Base-by-base conservation (phyloP, 2,329 filamentous ascomycete genomes). In the Aspergillus versicolor region DNA sequence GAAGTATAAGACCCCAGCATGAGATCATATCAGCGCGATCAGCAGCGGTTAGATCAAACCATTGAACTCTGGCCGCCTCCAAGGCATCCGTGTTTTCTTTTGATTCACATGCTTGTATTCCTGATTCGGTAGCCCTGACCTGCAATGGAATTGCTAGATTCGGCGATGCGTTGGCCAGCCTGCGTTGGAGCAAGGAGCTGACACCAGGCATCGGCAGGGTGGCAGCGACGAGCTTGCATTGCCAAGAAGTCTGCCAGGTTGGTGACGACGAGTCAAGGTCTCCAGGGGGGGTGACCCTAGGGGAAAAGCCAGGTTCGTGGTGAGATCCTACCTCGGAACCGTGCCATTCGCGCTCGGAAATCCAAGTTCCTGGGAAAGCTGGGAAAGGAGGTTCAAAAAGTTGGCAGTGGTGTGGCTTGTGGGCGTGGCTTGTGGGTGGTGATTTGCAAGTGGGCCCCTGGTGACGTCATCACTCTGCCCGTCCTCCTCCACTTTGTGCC, bases 391-490 rank as follows among this genome's bases (percentile, higher is more conserved):
- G 27, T 30, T 30, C 27, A 30, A 30, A 30, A 30, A 30, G 27
- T 30, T 30, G 27, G 27, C 9, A 30, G 3, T 30, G 27, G 4
- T 30, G 27, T 30, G 27, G 27, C 27, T 37, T 37, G 34, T 37
- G 34, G 21, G 21, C 21, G 27, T 30, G 27, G 27, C 27, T 37
- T 37, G 34, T 37, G 34, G 21, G 24, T 32, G 43, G 43, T 45
- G 24, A 47, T 41, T 37, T 30, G 21, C 19, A 22, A 41, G 38
- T 47, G 27, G 27, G 32, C n/a, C 27, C 19, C 46, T 46, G 6
- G 4, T 43, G 48, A 52, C 48, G 48, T 52, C 48, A 52, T 27
- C 48, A 52, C 38, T 52, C 30, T 15, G 21, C 15, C n/a, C n/a
- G 11, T 11, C 17, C 5, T 2, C 4, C 22, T 47, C 44, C 12